These are phyloP conservation scores for Beverwykella pulmonaria DNA, from an alignment of 495 filamentous ascomycete genomes.

Conservation along the genomic window DNA sequence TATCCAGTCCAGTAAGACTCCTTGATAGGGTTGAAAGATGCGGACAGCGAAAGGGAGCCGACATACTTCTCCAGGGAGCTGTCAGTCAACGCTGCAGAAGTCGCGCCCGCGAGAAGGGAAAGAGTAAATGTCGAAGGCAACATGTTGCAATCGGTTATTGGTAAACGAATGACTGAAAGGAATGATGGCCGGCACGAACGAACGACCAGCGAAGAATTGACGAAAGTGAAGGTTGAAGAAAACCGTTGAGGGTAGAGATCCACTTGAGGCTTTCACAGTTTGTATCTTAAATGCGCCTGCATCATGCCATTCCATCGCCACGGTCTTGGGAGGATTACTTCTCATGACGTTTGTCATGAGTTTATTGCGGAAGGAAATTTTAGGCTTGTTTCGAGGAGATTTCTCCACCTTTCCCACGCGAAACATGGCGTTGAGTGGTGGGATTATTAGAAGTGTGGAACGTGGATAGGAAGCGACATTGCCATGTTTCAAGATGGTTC, in stretches of 20 bases:
- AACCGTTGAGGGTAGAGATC: background rate
- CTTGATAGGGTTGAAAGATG: conserved; percentile 54
- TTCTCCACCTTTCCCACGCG: background rate
- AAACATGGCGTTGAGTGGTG: conserved; percentile 5
- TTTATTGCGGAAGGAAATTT: conserved; percentile 2
- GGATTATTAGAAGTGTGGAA: background rate
- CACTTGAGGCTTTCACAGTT: background rate
- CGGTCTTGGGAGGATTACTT: background rate
- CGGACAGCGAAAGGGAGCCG: conserved; percentile 50
- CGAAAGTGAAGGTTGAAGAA: background rate
- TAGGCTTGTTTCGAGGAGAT: background rate
- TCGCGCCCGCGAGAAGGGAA: conserved; percentile 4
- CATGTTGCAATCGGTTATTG: conserved; percentile 23
- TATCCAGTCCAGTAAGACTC: conserved; percentile 57
- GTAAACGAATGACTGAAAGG: conserved; percentile 13
- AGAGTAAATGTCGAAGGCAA: conserved; percentile 19
- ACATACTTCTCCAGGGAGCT: conserved; percentile 47
- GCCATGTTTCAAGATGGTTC: conserved; percentile 14
- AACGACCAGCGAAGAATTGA: background rate
- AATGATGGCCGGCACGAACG: background rate
- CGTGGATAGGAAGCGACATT: conserved; percentile 5
- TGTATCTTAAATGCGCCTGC: background rate
- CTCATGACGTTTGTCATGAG: conserved; percentile 2
- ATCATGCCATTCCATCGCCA: background rate
- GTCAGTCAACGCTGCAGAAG: conserved; percentile 16